Evolutionary conservation across 306 rosid species (phyloP).

Genomic region (Gastrolobium villosum): DNA sequence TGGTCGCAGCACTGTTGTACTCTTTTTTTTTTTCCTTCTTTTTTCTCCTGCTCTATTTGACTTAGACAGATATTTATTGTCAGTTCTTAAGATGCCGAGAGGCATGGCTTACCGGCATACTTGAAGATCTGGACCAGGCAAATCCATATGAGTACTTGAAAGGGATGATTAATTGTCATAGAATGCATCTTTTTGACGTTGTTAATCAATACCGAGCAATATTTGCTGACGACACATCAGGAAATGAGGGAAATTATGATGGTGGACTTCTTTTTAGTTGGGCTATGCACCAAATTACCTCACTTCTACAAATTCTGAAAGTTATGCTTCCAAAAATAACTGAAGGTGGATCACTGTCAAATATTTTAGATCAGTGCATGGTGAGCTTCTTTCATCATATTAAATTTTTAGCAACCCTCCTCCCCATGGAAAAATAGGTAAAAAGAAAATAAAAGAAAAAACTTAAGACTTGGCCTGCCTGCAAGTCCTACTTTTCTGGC

Average conservation of each 20-base stretch:
- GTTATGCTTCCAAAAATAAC: slow-evolving; percentile 94
- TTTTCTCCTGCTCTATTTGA: slow-evolving; percentile 37
- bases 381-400: slow-evolving; percentile 58
- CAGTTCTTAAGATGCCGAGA: slow-evolving; percentile 98
- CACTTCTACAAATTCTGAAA: slow-evolving; percentile 83
- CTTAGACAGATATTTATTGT: slow-evolving; percentile 37
- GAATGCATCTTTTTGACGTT: slow-evolving; percentile 99
- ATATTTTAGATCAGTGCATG: slow-evolving; percentile 98
- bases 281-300: slow-evolving; percentile 97
- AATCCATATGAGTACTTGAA: slow-evolving; percentile 89
- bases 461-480: slow-evolving; percentile 26
- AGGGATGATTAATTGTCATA: slow-evolving; percentile 91
- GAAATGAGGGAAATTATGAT: slow-evolving; percentile 96
- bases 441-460: neutral
- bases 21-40: neutral
- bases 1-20: slow-evolving; percentile 10
- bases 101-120: slow-evolving; percentile 95
- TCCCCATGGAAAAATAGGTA: neutral
- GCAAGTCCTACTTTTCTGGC: slow-evolving; percentile 34
- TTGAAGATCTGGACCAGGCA: slow-evolving; percentile 93
- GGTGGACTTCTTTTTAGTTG: slow-evolving; percentile 99
- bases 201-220: slow-evolving; percentile 98
- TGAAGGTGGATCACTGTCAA: slow-evolving; percentile 94
- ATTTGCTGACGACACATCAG: slow-evolving; percentile 97
- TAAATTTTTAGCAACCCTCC: slow-evolving; percentile 16